Base-by-base conservation (phyloP, 768 basidiomycete genomes). In the Phanerodontia chrysosporium region DNA sequence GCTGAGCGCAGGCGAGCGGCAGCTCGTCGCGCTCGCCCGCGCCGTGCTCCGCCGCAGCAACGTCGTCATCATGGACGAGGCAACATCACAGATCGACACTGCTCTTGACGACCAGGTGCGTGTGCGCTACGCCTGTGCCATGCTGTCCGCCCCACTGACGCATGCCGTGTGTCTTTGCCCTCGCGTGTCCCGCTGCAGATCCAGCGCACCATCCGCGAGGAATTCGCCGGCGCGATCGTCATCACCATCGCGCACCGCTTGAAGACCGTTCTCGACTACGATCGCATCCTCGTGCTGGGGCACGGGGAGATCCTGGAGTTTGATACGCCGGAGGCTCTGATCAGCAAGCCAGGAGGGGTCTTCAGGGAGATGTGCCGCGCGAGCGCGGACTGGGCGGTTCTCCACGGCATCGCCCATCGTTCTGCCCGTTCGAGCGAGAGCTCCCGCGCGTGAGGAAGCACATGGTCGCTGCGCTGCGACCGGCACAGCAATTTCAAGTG, bases 241-340 rank as follows among this genome's bases (percentile, higher is more conserved):
- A 81, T 95, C 36, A 92, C 90, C 9, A 92, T 94, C 58, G 92
- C 92, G 3, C 92, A 92, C 73, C 77, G 89, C 14, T 75, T 91
- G 22, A 84, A 84, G 67, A 91, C 89, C 0, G 83, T 91, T 57
- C 83, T 92, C 61, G 85, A 92, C 70, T 84, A 90, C 70, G 83
- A 86, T 72, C 76, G 85, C 14, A 76, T 94, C 65, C 73, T 92
- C 64, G 87, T 92, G n/a, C 72, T 91, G 22, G 86, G 85, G 55
- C 77, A 80, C 18, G 92, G 92, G 1, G 76, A 80, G 57, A 78
- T 95, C 45, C 70, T 84, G n/a, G 91, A 95, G 66, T 92, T 84
- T 69, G 92, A 87, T 57, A 75, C 82, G 9, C 92, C 92, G 0
- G 71, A 67, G 42, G 75, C 68, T 18, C 72, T 95, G 51, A 73